Evolutionary conservation across 2,329 filamentous ascomycete species (phyloP).

Genomic region (Neophaeococcomyces mojaviensis): DNA sequence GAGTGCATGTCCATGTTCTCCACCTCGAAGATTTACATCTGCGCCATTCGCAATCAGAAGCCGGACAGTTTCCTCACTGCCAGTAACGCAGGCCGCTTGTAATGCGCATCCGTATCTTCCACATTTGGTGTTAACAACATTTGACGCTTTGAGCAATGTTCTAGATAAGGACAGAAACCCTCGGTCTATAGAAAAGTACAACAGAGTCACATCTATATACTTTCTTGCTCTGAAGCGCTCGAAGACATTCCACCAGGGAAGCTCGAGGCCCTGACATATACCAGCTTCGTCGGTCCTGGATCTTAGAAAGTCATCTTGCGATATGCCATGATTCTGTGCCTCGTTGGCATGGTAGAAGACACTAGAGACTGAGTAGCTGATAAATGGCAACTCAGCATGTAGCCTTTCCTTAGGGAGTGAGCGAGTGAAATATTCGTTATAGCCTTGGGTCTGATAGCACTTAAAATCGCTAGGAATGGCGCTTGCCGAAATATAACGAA

Average conservation of each 20-base stretch:
- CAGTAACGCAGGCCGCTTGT: constrained; percentile 5
- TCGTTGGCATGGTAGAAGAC: neutral
- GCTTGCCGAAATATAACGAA: neutral
- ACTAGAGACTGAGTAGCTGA: too few species aligned
- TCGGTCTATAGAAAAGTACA: constrained; percentile 5
- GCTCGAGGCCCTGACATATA: neutral
- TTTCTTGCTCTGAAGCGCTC: neutral
- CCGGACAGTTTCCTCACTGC: constrained; percentile 2
- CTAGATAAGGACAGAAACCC: neutral
- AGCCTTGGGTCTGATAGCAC: too few species aligned
- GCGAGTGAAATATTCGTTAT: too few species aligned
- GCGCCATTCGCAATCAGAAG: constrained; percentile 6
- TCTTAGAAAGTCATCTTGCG: neutral
- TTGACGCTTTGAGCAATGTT: constrained; percentile 1
- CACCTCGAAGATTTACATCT: constrained; percentile 7
- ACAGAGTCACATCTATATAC: neutral
- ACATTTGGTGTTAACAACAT: constrained; percentile 1
- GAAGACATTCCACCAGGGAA: neutral
- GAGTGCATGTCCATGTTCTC: constrained; percentile 7
- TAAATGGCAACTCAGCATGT: too few species aligned
- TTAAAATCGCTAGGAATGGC: too few species aligned
- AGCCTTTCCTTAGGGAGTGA: too few species aligned
- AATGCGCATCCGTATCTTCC: constrained; percentile 7
- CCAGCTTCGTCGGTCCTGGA: neutral
- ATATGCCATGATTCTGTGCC: neutral